Evolutionary conservation across 208 protist genomes (phyloP), one percentile per base, ranked within the genome.

Genomic region (Porcisia hertigi): DNA sequence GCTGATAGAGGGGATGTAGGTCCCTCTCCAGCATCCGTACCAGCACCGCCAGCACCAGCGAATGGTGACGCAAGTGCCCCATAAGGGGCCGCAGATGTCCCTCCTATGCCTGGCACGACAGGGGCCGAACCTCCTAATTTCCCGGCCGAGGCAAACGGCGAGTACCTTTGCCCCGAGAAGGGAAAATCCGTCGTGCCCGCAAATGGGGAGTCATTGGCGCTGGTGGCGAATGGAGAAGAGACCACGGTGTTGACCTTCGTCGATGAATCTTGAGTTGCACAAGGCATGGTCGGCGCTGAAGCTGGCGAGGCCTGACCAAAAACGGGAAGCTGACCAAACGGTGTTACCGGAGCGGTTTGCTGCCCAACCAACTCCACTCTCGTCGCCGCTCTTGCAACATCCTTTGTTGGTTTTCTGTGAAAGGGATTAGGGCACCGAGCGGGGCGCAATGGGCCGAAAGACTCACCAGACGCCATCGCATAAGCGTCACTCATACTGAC

Each of bases 261-360:
- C 12, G 53, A 49, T 7, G 60, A 41, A 36, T 58, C 34, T 23
- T 66, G 25, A 25, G 53, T 11, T 47, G 30, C 34, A 64, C 52
- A 57, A 20, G 20, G 63, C 3, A 14, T 16, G 73, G 64, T 87
- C 79, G 49, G n/a, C 77, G 57, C 23, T 52, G 53, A 34, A 39
- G 70, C 7, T 58, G 83, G 45, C 18, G 73, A 77, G 0, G 70
- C 18, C 71, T 94, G 87, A 11, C 92, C 92, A 81, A 95, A 96
- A 52, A 96, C 66, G 43, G 92, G 90, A 3, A 96, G 80, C 74
- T 96, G 90, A 14, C 92, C 92, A 66, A 87, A 96, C 12, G 92
- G 83, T 23, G 90, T 94, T 52, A 91, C 75, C 11, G 91, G 91
- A 0, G 89, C 85, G 3, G 86, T 89, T 25, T 80, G 71, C 52